These are phyloP conservation scores for Populus deltoides DNA, from an alignment of 345 rosid species.

Conservation along the genomic window DNA sequence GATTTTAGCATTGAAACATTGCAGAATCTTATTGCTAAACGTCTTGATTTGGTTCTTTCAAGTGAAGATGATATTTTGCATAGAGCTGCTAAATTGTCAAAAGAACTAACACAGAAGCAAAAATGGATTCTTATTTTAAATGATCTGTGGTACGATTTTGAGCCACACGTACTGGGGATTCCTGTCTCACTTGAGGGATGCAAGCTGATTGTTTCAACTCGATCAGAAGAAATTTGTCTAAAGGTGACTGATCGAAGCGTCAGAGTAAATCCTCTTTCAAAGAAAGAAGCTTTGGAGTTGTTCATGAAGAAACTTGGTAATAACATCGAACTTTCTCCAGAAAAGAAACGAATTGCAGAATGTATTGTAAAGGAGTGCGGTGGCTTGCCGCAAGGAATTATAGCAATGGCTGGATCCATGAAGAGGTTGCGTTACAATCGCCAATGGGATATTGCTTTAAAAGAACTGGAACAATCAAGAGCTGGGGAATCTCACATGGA, in stretches of 20 bases:
- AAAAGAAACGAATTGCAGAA: not conserved
- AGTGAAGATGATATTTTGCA: too few species aligned
- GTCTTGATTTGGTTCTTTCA: too few species aligned
- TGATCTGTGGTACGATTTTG: not conserved
- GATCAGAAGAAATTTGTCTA: not conserved
- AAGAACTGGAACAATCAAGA: not conserved
- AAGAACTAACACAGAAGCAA: too few species aligned
- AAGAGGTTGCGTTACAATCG: not conserved
- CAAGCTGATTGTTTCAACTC: not conserved
- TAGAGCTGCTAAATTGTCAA: not conserved
- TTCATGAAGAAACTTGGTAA: not conserved
- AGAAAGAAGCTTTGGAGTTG: not conserved
- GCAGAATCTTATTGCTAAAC: too few species aligned
- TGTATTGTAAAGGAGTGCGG: not conserved
- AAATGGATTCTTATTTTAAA: too few species aligned
- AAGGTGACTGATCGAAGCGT: not conserved
- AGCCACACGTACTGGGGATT: not conserved
- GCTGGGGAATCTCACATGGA: too few species aligned
- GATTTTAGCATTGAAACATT: too few species aligned
- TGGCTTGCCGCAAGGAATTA: not conserved
- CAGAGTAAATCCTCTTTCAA: not conserved
- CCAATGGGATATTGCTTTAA: not conserved
- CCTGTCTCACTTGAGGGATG: not conserved
- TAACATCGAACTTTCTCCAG: too few species aligned
- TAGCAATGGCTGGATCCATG: not conserved